Evolutionary conservation across 305 asterid species (phyloP).

Genomic region (Solanum hybrid): DNA sequence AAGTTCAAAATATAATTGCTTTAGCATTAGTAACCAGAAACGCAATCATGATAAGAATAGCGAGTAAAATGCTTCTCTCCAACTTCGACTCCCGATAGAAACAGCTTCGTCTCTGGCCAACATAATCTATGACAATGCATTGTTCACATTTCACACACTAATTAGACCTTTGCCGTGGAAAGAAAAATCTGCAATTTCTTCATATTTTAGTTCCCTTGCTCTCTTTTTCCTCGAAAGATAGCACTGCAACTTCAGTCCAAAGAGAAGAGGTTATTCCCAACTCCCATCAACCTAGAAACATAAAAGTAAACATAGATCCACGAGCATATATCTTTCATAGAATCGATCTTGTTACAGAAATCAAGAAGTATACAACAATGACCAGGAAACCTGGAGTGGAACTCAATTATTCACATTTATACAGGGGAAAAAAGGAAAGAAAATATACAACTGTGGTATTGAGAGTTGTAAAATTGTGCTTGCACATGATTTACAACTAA

Average conservation of each 20-base stretch:
- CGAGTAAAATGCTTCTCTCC: background rate
- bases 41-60: background rate
- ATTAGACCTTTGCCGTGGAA: background rate
- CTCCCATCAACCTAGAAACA: background rate
- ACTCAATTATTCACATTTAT: background rate
- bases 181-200: background rate
- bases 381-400: background rate
- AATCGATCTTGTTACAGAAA: background rate
- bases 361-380: background rate
- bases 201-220: background rate
- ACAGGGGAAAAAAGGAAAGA: background rate
- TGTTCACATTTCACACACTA: background rate
- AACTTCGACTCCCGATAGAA: background rate
- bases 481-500: conserved; percentile 28
- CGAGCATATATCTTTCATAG: background rate
- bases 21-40: background rate
- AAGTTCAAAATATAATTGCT: background rate
- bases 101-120: background rate
- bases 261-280: background rate
- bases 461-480: background rate
- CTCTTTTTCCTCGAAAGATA: background rate
- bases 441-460: background rate
- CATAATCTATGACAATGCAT: background rate
- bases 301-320: background rate
- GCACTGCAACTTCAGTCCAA: background rate